These are phyloP conservation scores for Pyrenochaeta sp. DNA, from an alignment of 2,329 filamentous ascomycete species.

Conservation along the genomic window DNA sequence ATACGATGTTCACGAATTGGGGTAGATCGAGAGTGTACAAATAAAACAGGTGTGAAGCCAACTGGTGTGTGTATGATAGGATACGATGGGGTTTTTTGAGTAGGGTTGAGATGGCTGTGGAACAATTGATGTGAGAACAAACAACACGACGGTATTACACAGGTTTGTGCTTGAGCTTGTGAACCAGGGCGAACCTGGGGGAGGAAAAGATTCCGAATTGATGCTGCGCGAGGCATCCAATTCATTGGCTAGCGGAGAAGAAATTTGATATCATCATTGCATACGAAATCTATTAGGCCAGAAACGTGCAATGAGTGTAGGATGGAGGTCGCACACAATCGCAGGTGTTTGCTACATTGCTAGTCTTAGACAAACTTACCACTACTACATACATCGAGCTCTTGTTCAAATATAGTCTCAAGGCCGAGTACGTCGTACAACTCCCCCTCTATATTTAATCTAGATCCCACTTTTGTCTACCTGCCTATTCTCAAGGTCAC, in stretches of 20 bases:
- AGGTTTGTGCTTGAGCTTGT: neutral
- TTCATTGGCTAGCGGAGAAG: neutral
- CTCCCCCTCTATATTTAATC: neutral
- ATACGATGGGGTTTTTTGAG: too few relatives aligned
- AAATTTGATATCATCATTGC: neutral
- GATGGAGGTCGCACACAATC: neutral
- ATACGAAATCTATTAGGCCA: neutral
- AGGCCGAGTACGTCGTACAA: neutral
- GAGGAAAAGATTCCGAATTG: neutral
- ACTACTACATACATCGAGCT: neutral
- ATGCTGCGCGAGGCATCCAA: neutral
- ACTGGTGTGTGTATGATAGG: too few relatives aligned
- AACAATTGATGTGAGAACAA: neutral
- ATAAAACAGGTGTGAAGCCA: too few relatives aligned
- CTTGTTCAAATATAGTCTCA: neutral
- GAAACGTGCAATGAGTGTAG: neutral
- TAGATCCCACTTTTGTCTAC: neutral
- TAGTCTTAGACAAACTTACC: conserved; percentile 11
- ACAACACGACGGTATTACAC: neutral
- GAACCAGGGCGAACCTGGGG: neutral
- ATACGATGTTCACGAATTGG: too few relatives aligned
- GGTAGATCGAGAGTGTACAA: neutral
- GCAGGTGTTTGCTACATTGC: conserved; percentile 8
- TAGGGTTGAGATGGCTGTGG: neutral
- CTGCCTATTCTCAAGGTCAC: neutral